Conservation (phyloP, 768 basidiomycete species). For the Termitomyces sp. region DNA sequence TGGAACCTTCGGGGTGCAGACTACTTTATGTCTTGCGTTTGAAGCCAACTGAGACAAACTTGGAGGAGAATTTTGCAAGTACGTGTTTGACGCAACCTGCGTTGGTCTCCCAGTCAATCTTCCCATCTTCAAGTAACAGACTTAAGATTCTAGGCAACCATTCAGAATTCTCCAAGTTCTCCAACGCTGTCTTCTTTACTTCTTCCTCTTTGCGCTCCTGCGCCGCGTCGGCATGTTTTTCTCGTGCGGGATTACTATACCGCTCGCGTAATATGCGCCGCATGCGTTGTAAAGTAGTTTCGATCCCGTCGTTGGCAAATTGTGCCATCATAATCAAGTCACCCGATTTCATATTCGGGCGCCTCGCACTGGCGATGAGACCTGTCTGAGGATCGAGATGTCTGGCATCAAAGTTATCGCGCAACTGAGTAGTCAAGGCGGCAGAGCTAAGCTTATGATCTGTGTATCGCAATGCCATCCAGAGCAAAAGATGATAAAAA, state of each 20-base stretch:
- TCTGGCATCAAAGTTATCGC: background rate
- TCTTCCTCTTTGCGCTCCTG: background rate
- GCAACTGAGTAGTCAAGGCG: rapidly evolving
- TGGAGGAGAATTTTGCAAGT: background rate
- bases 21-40: background rate
- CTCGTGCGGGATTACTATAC: background rate
- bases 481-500: background rate
- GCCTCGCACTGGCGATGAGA: background rate
- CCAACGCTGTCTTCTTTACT: background rate
- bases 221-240: too few species aligned
- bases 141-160: background rate
- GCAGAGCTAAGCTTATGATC: background rate
- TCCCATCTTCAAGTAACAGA: rapidly evolving
- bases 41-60: background rate
- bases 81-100: background rate
- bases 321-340: background rate
- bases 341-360: background rate
- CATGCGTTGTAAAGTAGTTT: background rate
- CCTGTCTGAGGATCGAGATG: too few species aligned
- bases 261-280: background rate
- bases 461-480: background rate
- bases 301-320: background rate
- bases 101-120: background rate
- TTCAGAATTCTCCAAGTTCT: background rate
- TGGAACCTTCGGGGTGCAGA: background rate